Evolutionary conservation across 73 alveolate species (phyloP).

Genomic region (Tetrahymena thermophila): DNA sequence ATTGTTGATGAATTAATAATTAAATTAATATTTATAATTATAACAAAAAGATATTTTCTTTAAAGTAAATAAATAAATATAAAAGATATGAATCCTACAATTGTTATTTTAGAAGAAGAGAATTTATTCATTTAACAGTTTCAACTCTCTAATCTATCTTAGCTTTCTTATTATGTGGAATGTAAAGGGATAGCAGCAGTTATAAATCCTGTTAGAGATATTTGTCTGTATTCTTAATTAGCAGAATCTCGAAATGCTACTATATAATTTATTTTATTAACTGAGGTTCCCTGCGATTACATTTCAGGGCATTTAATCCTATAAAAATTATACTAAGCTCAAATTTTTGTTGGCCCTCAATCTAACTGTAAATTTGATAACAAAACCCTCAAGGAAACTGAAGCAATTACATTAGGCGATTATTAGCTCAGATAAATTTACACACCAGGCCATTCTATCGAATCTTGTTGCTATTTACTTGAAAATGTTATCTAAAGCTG

Average conservation of each 20-base stretch:
- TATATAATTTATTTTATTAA: not conserved
- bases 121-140: not conserved
- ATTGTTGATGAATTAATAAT: no score
- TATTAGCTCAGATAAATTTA: not conserved
- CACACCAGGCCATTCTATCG: not conserved
- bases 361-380: not conserved
- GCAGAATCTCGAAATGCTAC: not conserved
- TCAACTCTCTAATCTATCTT: not conserved
- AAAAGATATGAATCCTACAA: not conserved
- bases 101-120: not conserved
- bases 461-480: not conserved
- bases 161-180: not conserved
- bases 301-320: not conserved
- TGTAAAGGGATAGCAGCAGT: not conserved
- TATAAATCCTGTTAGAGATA: not conserved
- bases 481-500: not conserved
- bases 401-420: not conserved
- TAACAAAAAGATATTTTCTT: not conserved
- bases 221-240: not conserved
- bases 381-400: not conserved
- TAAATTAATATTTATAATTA: no score
- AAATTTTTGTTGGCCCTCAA: not conserved
- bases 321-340: not conserved
- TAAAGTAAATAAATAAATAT: not conserved
- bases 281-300: not conserved